Evolutionary conservation across 257 asterid species (phyloP).

Genomic region (Apocynum venetum): DNA sequence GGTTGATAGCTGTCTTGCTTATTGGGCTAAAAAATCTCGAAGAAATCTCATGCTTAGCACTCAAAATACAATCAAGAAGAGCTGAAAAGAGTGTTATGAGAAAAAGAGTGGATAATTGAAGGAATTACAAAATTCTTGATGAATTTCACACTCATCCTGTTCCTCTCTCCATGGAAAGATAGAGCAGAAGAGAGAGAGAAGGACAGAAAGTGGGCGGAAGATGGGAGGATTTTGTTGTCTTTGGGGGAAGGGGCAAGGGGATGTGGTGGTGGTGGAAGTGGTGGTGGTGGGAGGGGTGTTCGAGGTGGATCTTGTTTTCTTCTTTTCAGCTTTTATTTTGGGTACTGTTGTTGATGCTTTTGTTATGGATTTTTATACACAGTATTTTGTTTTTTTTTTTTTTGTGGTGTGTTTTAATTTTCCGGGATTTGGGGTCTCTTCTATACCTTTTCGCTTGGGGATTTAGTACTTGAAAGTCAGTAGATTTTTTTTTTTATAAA

Average conservation of each 20-base stretch:
- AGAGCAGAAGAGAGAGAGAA: constrained; percentile 13
- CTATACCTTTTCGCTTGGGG: not conserved
- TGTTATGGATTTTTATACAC: constrained; percentile 31
- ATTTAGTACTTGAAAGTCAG: not conserved
- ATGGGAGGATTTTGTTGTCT: constrained; percentile 2
- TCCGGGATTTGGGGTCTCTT: constrained; percentile 12
- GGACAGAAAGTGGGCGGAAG: no score
- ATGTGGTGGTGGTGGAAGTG: not conserved
- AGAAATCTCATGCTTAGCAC: not conserved
- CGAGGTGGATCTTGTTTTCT: constrained; percentile 91
- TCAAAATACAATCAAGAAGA: not conserved
- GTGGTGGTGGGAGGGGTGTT: constrained; percentile 42
- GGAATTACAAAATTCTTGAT: not conserved
- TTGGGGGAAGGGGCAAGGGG: not conserved
- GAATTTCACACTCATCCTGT: not conserved
- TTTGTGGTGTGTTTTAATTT: not conserved
- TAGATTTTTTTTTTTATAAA: not conserved
- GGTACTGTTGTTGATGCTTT: constrained; percentile 30
- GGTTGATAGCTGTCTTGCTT: constrained; percentile 10
- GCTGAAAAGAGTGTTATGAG: constrained; percentile 2
- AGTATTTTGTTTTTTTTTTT: no score
- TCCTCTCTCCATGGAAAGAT: constrained; percentile 21
- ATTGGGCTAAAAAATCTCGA: constrained; percentile 2
- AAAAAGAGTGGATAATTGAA: not conserved
- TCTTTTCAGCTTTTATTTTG: constrained; percentile 54